Conservation (phyloP, 225 moss, liverwort and hornwort genomes). For the Antitrichia curtipendula region DNA sequence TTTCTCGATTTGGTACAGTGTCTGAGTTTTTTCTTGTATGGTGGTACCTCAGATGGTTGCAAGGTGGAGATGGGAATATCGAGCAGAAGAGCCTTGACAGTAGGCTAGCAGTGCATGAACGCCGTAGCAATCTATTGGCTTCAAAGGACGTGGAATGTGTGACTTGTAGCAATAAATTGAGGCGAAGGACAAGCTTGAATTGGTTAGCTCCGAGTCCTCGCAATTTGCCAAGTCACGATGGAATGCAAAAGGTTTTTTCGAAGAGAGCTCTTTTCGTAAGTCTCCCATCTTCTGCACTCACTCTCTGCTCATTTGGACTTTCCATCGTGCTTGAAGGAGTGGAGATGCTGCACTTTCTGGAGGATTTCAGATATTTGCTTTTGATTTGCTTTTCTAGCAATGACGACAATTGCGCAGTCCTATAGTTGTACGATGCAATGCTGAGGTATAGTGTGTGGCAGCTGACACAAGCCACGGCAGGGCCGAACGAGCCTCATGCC, state of each 20-base stretch:
- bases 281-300: neutral
- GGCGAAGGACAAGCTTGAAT: conserved; percentile 26
- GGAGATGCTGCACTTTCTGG: neutral
- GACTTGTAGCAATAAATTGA: conserved; percentile 23
- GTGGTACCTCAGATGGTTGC: conserved; percentile 53
- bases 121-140: neutral
- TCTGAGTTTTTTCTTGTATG: neutral
- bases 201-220: conserved; percentile 25
- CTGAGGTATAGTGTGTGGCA: conserved; percentile 15
- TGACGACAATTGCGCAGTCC: neutral
- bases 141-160: conserved; percentile 14
- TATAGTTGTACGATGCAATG: neutral
- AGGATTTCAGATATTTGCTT: neutral
- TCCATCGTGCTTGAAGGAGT: neutral
- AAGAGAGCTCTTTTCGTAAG: conserved; percentile 48
- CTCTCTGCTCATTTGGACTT: neutral
- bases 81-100: conserved; percentile 3
- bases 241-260: conserved; percentile 1
- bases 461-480: conserved; percentile 62
- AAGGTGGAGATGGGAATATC: conserved; percentile 31
- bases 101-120: neutral
- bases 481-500: conserved; percentile 95
- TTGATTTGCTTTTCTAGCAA: neutral
- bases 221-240: neutral
- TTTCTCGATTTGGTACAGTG: neutral